Evolutionary conservation across 208 protist genomes (phyloP), one percentile per base, ranked within the genome.

Genomic region (Blastocrithidia nonstop): DNA sequence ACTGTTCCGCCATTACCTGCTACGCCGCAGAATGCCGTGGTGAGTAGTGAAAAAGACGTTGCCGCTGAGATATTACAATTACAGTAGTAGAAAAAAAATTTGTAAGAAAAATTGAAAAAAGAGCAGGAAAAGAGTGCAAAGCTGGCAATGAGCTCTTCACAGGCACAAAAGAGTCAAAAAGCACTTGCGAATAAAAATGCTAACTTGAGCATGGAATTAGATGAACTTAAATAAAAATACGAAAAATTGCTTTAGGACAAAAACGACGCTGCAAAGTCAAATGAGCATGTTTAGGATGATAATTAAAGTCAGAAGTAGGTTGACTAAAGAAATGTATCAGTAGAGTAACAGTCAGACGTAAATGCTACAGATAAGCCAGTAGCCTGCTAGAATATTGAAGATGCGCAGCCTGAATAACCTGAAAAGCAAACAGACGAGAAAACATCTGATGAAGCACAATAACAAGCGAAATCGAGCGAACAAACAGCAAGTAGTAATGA

Each of bases 111-210:
- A 23, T 48, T 90, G 17, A 57, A 61, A 21, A 75, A 48, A 25
- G 74, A 85, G 46, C 69, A 74, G 15, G 80, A 71, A 52, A 59
- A 67, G 25, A 66, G 56, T 25, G 71, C 76, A 13, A 74, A 87
- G 25, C 27, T 85, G 19, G 64, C 73, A 20, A 45, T 87, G 26
- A 64, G 42, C 43, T 45, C 61, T 13, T 70, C 71, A 1, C 82
- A 85, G 58, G 36, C 78, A 4, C 61, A 67, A 3, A 62, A 55
- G 0, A 67, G 85, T 45, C 54, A 77, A 50, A 50, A 66, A 45
- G 54, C 70, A 38, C 41, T 82, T 9, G 60, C 47, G 5, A 57
- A 57, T 43, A 52, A 46, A 19, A 85, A 82, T 45, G 73, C 86
- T 21, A 73, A 61, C 20, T 61, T 73, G 17, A 64, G 58, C 16